These are phyloP conservation scores for Trypanosoma caninum DNA, from an alignment of 208 protist genomes.

Conservation along the genomic window DNA sequence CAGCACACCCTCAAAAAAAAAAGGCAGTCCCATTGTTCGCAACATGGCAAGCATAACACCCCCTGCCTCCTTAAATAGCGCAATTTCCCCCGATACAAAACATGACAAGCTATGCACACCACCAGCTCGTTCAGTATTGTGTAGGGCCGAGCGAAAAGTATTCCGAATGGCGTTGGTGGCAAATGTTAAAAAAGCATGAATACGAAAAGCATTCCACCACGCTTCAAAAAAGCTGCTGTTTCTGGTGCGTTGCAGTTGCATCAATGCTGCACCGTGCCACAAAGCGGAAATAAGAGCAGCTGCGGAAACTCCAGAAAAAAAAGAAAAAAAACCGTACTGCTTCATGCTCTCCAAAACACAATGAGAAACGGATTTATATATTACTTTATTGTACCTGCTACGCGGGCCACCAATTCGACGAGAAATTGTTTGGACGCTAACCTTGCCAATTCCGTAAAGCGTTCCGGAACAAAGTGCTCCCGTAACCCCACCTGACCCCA, in stretches of 20 bases:
- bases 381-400: constrained; percentile 41
- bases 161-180: constrained; percentile 78
- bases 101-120: constrained; percentile 47
- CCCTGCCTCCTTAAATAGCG: constrained; percentile 61
- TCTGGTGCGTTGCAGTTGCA: constrained; percentile 46
- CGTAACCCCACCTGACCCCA: constrained; percentile 38
- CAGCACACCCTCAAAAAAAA: constrained; percentile 77
- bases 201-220: constrained; percentile 62
- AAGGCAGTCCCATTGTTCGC: constrained; percentile 55
- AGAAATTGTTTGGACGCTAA: constrained; percentile 60
- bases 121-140: constrained; percentile 62
- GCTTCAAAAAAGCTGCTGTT: constrained; percentile 37
- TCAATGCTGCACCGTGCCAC: constrained; percentile 73
- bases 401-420: constrained; percentile 56
- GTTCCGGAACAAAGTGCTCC: constrained; percentile 62
- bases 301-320: constrained; percentile 63
- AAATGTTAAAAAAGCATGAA: constrained; percentile 83
- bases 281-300: constrained; percentile 49
- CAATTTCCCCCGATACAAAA: constrained; percentile 64
- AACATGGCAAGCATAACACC: constrained; percentile 56
- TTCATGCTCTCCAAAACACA: constrained; percentile 47
- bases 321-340: constrained; percentile 73
- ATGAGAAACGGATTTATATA: constrained; percentile 56
- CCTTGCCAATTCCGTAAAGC: constrained; percentile 55
- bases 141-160: constrained; percentile 67